These are phyloP conservation scores for Geotrichum australiense DNA, from an alignment of 1,139 yeast species.

Conservation along the genomic window DNA sequence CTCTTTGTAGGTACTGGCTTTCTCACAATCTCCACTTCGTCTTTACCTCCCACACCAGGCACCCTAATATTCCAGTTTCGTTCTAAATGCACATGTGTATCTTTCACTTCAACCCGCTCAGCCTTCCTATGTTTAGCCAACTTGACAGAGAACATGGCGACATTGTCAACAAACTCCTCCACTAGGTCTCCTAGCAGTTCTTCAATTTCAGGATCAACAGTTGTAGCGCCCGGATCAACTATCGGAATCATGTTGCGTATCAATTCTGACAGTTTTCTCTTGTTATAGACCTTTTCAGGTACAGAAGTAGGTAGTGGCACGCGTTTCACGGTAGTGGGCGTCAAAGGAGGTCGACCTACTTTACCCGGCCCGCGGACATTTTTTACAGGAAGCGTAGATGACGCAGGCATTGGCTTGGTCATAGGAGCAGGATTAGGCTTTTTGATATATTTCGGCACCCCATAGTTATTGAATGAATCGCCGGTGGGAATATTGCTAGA, in stretches of 20 bases:
- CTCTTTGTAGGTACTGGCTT: constrained; percentile 70
- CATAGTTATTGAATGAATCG: constrained; percentile 2
- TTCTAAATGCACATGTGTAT: constrained; percentile 85
- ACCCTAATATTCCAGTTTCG: constrained; percentile 92
- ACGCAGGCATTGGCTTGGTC: constrained; percentile 1
- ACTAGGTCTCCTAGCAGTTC: constrained; percentile 85
- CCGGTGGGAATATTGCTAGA: neutral
- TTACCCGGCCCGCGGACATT: constrained; percentile 16
- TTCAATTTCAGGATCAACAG: constrained; percentile 93
- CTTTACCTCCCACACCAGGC: constrained; percentile 80
- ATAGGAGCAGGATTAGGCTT: constrained; percentile 4
- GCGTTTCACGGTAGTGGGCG: constrained; percentile 12
- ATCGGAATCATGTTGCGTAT: constrained; percentile 78
- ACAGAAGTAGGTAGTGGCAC: constrained; percentile 31
- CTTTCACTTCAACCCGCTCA: constrained; percentile 82
- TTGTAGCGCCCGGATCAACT: constrained; percentile 50
- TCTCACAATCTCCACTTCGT: constrained; percentile 79
- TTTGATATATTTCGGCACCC: constrained; percentile 1
- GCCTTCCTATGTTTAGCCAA: constrained; percentile 91
- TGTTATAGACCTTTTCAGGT: constrained; percentile 73
- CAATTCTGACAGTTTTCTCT: constrained; percentile 79
- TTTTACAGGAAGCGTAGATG: constrained; percentile 6
- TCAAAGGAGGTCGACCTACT: constrained; percentile 16
- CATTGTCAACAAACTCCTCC: constrained; percentile 90
- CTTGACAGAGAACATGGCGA: constrained; percentile 87